Conservation (phyloP, 1,284 basidiomycete genomes). For the Papiliotrema fonsecae region DNA sequence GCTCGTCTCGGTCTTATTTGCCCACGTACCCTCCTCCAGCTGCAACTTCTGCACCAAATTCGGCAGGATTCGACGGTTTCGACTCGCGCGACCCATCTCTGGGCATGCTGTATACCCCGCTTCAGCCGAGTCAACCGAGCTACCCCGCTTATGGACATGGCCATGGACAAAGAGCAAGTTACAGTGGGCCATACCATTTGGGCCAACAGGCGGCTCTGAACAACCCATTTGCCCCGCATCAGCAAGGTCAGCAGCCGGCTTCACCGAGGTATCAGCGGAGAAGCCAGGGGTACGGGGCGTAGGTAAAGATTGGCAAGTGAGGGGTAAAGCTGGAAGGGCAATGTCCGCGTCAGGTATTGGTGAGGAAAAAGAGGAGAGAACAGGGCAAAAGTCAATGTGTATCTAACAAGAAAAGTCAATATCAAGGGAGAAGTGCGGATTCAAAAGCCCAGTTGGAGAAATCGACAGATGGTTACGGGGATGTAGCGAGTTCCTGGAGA, state of each 20-base stretch:
- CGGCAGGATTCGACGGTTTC: constrained; percentile 38
- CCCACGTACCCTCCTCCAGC: constrained; percentile 46
- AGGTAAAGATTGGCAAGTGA: no score
- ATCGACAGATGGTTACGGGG: no score
- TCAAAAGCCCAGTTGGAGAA: no score
- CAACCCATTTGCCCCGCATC: constrained; percentile 16
- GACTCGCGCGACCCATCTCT: constrained; percentile 29
- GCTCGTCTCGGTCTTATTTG: constrained; percentile 20
- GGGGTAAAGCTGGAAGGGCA: no score
- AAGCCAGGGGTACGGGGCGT: constrained; percentile 22
- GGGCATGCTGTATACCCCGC: constrained; percentile 44
- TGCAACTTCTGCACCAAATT: constrained; percentile 26
- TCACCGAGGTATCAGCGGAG: constrained; percentile 27
- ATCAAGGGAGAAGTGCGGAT: no score
- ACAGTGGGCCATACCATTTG: constrained; percentile 32
- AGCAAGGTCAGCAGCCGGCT: constrained; percentile 1
- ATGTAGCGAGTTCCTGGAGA: no score
- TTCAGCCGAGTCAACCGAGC: constrained; percentile 30
- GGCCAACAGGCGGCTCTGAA: constrained; percentile 4
- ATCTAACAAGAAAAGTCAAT: no score
- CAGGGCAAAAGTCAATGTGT: no score
- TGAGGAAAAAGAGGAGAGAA: no score
- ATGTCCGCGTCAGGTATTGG: no score
- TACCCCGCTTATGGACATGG: constrained; percentile 8
- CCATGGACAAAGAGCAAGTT: constrained; percentile 28